Evolutionary conservation across 1,284 basidiomycete species (phyloP).

Genomic region (Cryptococcus sp.): DNA sequence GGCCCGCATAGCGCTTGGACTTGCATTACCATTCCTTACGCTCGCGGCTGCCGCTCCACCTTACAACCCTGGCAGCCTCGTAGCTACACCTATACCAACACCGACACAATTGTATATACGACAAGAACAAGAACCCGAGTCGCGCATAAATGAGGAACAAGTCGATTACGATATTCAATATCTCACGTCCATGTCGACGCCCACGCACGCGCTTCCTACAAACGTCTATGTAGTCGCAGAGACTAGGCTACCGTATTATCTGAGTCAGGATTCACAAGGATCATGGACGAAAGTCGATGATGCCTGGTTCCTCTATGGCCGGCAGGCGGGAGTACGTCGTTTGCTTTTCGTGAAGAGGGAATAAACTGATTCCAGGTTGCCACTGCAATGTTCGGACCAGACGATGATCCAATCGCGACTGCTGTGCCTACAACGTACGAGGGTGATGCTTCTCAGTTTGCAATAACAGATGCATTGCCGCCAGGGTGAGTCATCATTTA

Average conservation of each 20-base stretch:
- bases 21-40: background rate
- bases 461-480: conserved; percentile 23
- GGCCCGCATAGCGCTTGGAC: background rate
- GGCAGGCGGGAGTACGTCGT: conserved; percentile 17
- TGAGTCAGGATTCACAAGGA: conserved; percentile 27
- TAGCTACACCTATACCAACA: background rate
- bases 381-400: conserved; percentile 2
- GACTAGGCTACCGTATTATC: conserved; percentile 29
- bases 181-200: conserved; percentile 10
- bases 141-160: background rate
- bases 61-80: background rate
- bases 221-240: conserved; percentile 14
- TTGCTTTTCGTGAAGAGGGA: background rate
- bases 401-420: conserved; percentile 8
- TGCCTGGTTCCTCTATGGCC: conserved; percentile 36
- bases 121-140: background rate
- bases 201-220: conserved; percentile 9
- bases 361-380: background rate
- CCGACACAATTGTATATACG: background rate
- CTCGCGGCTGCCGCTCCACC: background rate
- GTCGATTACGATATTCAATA: conserved; percentile 7
- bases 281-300: conserved; percentile 25
- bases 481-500: conserved; percentile 14
- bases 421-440: conserved; percentile 1
- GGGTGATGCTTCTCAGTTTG: conserved; percentile 11